Conservation (phyloP, 129 eudicot genomes). For the Artemisia argyi region DNA sequence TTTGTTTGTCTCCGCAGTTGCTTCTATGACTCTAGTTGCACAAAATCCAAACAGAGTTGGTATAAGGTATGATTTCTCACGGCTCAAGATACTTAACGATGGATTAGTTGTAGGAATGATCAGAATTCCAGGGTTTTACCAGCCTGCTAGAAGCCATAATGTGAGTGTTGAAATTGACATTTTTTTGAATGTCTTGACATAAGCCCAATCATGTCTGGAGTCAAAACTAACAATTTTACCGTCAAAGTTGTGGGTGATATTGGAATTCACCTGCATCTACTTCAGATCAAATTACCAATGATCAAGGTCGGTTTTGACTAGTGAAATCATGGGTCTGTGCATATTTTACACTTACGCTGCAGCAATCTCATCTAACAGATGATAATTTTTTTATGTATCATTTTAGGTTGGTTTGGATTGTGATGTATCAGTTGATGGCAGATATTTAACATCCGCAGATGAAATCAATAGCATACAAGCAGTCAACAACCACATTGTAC, state of each 20-base stretch:
- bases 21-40: constrained; percentile 45
- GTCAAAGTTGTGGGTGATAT: constrained; percentile 55
- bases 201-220: constrained; percentile 36
- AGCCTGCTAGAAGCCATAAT: constrained; percentile 61
- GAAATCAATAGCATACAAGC: constrained; percentile 31
- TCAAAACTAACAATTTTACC: constrained; percentile 16
- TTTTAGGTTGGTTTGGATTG: constrained; percentile 63
- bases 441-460: constrained; percentile 28
- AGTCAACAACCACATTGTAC: constrained; percentile 32
- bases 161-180: constrained; percentile 40
- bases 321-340: constrained; percentile 4
- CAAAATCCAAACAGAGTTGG: constrained; percentile 57
- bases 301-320: constrained; percentile 43
- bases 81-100: constrained; percentile 36
- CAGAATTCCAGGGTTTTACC: constrained; percentile 51
- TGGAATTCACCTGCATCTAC: constrained; percentile 36
- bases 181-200: constrained; percentile 41
- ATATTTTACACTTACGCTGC: background rate
- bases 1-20: constrained; percentile 43
- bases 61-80: constrained; percentile 38
- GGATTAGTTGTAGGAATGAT: constrained; percentile 54
- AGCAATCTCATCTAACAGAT: background rate
- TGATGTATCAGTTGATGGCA: constrained; percentile 44
- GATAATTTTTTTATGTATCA: background rate
- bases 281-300: constrained; percentile 45